Percentiles rank a stretch among this genome's conserved stretches.
phyloP scores from a whole-genome alignment of 2,329 filamentous ascomycete species.

The Plectosphaerella cucumerina region DNA sequence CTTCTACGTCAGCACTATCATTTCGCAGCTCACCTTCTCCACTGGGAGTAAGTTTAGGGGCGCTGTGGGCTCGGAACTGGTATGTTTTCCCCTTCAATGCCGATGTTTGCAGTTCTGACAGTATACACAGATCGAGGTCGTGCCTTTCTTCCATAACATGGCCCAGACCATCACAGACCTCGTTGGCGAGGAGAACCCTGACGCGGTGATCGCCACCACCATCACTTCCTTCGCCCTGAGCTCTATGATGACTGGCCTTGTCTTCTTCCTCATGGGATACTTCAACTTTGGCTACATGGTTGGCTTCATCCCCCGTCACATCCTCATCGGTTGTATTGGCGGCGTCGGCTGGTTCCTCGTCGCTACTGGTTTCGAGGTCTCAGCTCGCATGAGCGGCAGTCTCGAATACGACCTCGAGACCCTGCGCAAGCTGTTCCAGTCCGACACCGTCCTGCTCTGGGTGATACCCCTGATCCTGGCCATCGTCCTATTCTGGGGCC shows the following conservation, averaged over 20 bases:
- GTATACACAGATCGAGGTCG: slow-evolving; percentile 73
- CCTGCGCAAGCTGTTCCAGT: slow-evolving; percentile 66
- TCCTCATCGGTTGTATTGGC: slow-evolving; percentile 94
- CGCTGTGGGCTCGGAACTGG: slow-evolving; percentile 90
- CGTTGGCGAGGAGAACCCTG: slow-evolving; percentile 75
- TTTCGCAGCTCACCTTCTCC: slow-evolving; percentile 88
- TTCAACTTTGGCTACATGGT: slow-evolving; percentile 89
- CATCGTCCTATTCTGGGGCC: slow-evolving; percentile 69
- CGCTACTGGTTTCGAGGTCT: slow-evolving; percentile 89
- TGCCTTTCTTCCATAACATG: slow-evolving; percentile 99
- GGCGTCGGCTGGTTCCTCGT: slow-evolving; percentile 95
- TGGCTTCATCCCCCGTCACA: slow-evolving; percentile 94
- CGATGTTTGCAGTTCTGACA: background rate
- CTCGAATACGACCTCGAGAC: slow-evolving; percentile 78
- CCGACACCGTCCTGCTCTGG: slow-evolving; percentile 80
- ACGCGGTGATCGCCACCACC: slow-evolving; percentile 88
- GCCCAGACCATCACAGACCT: slow-evolving; percentile 76
- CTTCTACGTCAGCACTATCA: slow-evolving; percentile 96
- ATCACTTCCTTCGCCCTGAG: slow-evolving; percentile 89
- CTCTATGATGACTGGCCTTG: slow-evolving; percentile 82
- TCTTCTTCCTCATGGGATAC: slow-evolving; percentile 87
- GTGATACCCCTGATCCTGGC: slow-evolving; percentile 73
- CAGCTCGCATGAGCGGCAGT: slow-evolving; percentile 79
- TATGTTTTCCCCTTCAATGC: slow-evolving; percentile 28
- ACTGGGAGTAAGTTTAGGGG: slow-evolving; percentile 83